Base-by-base conservation (phyloP, 2,329 filamentous ascomycete species). In the Ceratocystis papillata region DNA sequence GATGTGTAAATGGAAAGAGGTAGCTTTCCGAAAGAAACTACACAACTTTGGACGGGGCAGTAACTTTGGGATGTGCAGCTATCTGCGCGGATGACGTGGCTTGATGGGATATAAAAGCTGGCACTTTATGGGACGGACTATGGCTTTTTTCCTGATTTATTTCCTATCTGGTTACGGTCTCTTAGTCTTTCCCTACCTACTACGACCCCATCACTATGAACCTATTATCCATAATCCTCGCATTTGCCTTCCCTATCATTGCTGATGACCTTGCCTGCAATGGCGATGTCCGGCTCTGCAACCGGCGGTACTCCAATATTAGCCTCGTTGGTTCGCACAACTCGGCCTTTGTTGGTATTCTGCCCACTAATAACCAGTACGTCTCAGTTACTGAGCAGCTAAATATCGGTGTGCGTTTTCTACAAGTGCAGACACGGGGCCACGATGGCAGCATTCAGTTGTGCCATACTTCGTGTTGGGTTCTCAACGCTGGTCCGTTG, bases 271-370 rank as follows among this genome's bases (percentile, higher is more conserved):
- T 37, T 20, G 44, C 72, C 69, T 87, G 85, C 76, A 87, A 87
- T 71, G 83, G 83, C 68, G 76, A 79, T 64, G 70, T 79, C 1
- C 78, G 78, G 48, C 80, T 83, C 65, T 87, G 85, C 74, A 72
- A 73, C 61, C 79, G 81, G 48, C 74, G 73, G 53, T 87, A 87
- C 75, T 82, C 83, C 68, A 79, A 85, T 46, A 73, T 87, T 65
- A 81, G 81, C n/a, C 80, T 82, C 67, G 75, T 86, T 20, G 87
- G 85, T 28, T 79, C 86, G 5, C 87, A 89, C 75, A 81, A 89
- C 75, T 82, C 81, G 15, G 80, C 84, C 46, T 88, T 88, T 71
- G 80, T 86, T 50, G 83, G 86, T 50, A 70, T 77, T 63, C 70
- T 79, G 7, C 78, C 78, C 0, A 74, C 78, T 67, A 75, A 86